Base-by-base conservation (phyloP, 176 grass and related monocot species). In the Paspalum vaginatum region DNA sequence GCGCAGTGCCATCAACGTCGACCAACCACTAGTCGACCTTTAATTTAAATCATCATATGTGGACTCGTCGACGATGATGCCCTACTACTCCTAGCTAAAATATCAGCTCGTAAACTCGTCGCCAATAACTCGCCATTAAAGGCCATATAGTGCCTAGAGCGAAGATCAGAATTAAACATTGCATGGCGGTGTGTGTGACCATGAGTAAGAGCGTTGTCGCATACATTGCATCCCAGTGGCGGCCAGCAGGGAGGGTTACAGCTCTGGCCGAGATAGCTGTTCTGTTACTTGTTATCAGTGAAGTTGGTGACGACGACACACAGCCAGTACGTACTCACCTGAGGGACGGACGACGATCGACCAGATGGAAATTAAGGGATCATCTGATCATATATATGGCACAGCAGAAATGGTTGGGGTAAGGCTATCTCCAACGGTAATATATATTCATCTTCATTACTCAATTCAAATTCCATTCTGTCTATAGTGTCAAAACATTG, bases 41-140 rank as follows among this genome's bases (percentile, higher is more conserved):
- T 44, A 75, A 74, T 67, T 66, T 44, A 75, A 74, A 75, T 25
- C 14, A 77, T 38, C 56, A 45, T 11, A 25, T 51, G 7, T 10
- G 3, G 47, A 3, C 1, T 32, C 32, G 3, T 32, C 4, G 41
- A 45, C 24, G 49, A 32, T 32, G 32, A 32, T 18, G 12, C 68
- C 44, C 58, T 63, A 32, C 58, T 63, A 32, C 15, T 46, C 56
- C 59, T n/a, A 78, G 60, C 84, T 74, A 74, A 74, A 90, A 83
- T 68, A 74, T 80, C 87, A 89, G 70, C 82, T 81, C 77, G 82
- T 81, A 89, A 89, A 72, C 70, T 89, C 87, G 68, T 66, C 20
- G 63, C 17, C 80, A 85, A 70, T 22, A 2, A 57, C 61, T 66
- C 20, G 63, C 32, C 32, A 32, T 58, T 81, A 25, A 85, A 81